Evolutionary conservation across 805 yeast species (phyloP).

Genomic region (Priceomyces carsonii): DNA sequence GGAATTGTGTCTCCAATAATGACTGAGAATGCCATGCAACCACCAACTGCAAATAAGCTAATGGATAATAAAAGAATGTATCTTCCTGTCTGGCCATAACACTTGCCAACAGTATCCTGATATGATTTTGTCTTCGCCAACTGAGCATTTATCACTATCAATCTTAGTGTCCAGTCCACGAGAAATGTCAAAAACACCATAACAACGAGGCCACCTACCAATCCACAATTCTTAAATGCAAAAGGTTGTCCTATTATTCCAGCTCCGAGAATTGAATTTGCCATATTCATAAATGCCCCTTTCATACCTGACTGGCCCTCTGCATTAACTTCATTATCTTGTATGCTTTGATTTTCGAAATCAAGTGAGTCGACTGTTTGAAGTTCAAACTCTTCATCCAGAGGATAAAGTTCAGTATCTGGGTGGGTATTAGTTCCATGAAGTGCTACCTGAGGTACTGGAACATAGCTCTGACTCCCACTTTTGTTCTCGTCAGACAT

Average conservation of each 20-base stretch:
- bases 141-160: slow-evolving; percentile 81
- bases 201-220: slow-evolving; percentile 68
- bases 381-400: slow-evolving; percentile 9
- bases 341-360: slow-evolving; percentile 6
- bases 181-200: slow-evolving; percentile 61
- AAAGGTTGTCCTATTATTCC: slow-evolving; percentile 94
- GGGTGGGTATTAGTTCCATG: not conserved
- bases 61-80: slow-evolving; percentile 69
- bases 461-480: slow-evolving; percentile 4
- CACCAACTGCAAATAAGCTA: slow-evolving; percentile 91
- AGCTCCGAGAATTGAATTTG: slow-evolving; percentile 92
- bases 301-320: slow-evolving; percentile 48
- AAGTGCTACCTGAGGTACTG: slow-evolving; percentile 7
- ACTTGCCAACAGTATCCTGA: slow-evolving; percentile 79
- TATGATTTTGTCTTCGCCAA: slow-evolving; percentile 75
- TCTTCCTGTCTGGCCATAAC: slow-evolving; percentile 76
- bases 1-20: slow-evolving; percentile 96
- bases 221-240: slow-evolving; percentile 80
- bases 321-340: slow-evolving; percentile 13
- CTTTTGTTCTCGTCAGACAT: no score
- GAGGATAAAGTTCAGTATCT: not conserved
- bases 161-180: slow-evolving; percentile 83
- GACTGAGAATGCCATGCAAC: slow-evolving; percentile 89
- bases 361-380: slow-evolving; percentile 7
- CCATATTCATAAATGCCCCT: slow-evolving; percentile 97